A percentile compares a stretch with the other conserved stretches of the same genome.
Evolutionary conservation across 2,329 filamentous ascomycete genomes (phyloP).

Genomic region (Drechslera avenae): DNA sequence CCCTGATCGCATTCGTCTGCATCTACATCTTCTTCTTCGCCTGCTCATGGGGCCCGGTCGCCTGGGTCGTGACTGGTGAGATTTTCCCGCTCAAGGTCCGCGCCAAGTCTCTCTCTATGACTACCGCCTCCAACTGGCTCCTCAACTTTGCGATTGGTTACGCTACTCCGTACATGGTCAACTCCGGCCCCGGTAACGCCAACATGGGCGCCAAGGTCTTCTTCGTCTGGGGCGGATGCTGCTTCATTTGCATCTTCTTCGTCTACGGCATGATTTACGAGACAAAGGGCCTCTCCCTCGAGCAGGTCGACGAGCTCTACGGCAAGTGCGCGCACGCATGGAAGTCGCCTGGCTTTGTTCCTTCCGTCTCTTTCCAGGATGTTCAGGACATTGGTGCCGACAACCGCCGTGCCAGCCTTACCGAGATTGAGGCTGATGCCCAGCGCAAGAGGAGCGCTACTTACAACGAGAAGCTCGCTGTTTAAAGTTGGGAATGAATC

Average conservation of each 20-base stretch:
- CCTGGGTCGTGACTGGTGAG: conserved; percentile 62
- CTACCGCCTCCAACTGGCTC: conserved; percentile 63
- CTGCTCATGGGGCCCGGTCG: conserved; percentile 76
- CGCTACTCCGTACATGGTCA: conserved; percentile 75
- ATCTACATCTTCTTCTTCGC: conserved; percentile 84
- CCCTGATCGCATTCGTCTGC: conserved; percentile 57
- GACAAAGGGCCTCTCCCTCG: conserved; percentile 76
- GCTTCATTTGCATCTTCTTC: conserved; percentile 64
- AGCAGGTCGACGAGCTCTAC: conserved; percentile 82
- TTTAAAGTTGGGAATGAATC: conserved; percentile 4
- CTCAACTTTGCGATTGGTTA: conserved; percentile 57
- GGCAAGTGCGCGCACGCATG: conserved; percentile 72
- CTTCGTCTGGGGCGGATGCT: conserved; percentile 62
- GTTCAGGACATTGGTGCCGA: conserved; percentile 36
- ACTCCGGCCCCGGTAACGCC: conserved; percentile 60
- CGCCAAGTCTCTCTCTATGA: conserved; percentile 56
- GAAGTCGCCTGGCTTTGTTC: conserved; percentile 71
- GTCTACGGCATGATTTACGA: conserved; percentile 78
- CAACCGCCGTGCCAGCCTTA: conserved; percentile 38
- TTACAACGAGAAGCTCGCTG: conserved; percentile 30
- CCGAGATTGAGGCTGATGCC: conserved; percentile 39
- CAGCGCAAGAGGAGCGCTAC: conserved; percentile 42
- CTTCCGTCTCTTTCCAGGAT: conserved; percentile 51
- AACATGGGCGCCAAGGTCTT: conserved; percentile 65
- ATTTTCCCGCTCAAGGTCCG: conserved; percentile 55